A percentile compares a stretch with the other conserved stretches of the same genome.
phyloP scores from a whole-genome alignment of 2,329 filamentous ascomycete species.

The Zopfia rhizophila region DNA sequence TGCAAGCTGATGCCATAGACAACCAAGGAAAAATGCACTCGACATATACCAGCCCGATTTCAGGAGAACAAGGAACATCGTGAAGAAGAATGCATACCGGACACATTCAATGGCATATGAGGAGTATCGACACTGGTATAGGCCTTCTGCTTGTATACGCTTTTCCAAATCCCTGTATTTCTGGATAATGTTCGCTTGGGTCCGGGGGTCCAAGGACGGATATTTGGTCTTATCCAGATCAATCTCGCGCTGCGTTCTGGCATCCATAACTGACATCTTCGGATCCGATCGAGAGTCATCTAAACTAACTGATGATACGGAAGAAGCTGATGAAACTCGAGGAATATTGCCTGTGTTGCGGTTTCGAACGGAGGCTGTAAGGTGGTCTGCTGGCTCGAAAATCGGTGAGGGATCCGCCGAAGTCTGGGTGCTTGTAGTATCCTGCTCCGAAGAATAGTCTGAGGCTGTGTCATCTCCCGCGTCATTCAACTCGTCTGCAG shows the following conservation, averaged over 20 bases:
- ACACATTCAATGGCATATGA: conserved; percentile 79
- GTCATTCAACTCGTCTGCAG: conserved; percentile 53
- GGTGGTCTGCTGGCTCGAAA: conserved; percentile 64
- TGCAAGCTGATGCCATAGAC: conserved; percentile 92
- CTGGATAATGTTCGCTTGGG: conserved; percentile 77
- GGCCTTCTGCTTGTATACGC: conserved; percentile 75
- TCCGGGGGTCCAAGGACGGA: conserved; percentile 76
- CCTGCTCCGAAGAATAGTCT: conserved; percentile 42
- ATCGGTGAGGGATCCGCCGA: conserved; percentile 68
- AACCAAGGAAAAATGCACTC: conserved; percentile 79
- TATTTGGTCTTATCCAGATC: conserved; percentile 82
- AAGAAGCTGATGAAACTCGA: conserved; percentile 66
- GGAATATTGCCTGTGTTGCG: conserved; percentile 47
- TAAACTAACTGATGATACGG: conserved; percentile 64
- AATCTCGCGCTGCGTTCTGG: conserved; percentile 78
- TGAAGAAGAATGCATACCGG: conserved; percentile 77
- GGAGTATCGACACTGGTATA: conserved; percentile 86
- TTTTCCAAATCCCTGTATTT: conserved; percentile 85
- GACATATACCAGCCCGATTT: conserved; percentile 58
- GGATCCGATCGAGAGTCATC: conserved; percentile 48
- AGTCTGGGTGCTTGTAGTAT: conserved; percentile 49
- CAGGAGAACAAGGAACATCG: conserved; percentile 65
- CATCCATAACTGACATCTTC: conserved; percentile 73
- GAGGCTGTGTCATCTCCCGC: conserved; percentile 47
- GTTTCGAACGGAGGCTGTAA: conserved; percentile 46